Evolutionary conservation across 345 rosid genomes (phyloP).

Genomic region (Garcia nutans): DNA sequence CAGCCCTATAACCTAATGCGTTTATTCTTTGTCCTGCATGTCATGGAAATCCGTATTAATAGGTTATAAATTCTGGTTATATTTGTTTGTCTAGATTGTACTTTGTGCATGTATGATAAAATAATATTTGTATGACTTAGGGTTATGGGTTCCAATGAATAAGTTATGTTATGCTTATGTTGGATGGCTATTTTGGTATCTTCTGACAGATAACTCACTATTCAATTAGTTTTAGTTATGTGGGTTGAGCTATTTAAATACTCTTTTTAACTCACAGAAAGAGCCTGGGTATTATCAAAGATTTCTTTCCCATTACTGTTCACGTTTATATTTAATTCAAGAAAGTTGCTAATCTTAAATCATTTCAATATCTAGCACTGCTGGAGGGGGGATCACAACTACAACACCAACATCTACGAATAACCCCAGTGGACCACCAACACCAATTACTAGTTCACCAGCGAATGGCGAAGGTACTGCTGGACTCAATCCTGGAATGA

Average conservation of each 20-base stretch:
- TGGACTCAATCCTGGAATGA: slow-evolving; percentile 36
- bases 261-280: not conserved
- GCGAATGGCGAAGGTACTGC: slow-evolving; percentile 16
- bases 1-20: not conserved
- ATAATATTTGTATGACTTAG: not conserved
- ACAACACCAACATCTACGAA: slow-evolving; percentile 21
- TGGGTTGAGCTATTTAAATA: not conserved
- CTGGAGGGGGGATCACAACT: slow-evolving; percentile 33
- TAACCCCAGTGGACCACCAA: slow-evolving; percentile 11
- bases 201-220: not conserved
- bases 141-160: not conserved
- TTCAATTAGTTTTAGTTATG: not conserved
- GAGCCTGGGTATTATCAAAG: too few relatives aligned
- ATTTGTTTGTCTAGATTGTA: not conserved
- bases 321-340: not conserved
- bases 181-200: not conserved
- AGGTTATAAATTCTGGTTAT: too few relatives aligned
- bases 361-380: slow-evolving; percentile 36
- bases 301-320: too few relatives aligned
- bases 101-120: not conserved
- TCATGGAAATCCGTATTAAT: too few relatives aligned
- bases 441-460: slow-evolving; percentile 23
- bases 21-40: not conserved
- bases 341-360: not conserved
- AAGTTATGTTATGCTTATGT: not conserved